Base-by-base conservation (phyloP, 768 basidiomycete genomes). In the Rubroboletus satanas region DNA sequence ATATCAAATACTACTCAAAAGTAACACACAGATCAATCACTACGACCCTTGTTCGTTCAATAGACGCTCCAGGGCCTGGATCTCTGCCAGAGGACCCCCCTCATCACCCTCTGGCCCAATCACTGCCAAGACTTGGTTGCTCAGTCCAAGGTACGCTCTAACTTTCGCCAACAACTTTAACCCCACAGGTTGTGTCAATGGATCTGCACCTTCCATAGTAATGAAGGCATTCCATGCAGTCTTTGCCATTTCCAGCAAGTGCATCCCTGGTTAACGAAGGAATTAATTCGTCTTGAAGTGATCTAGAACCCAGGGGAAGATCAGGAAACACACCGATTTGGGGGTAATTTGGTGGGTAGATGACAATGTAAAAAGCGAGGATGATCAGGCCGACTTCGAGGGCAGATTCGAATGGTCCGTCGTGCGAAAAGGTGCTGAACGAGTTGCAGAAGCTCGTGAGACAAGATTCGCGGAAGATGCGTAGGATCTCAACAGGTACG, bases 331-430 rank as follows among this genome's bases (percentile, higher is more conserved):
- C 51, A 88, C 90, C 90, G 26, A 85, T 88, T 60, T 90, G 87
- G n/a, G 90, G 90, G 67, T 90, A 90, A 63, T 87, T 85, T 2
- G 70, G 72, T 1, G 90, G 88, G 62, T 93, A 93, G 44, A 91
- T 74, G 49, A 87, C 64, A 11, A 79, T 62, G 67, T 92, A 93
- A 7, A 88, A 70, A 1, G 84, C 84, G 18, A 90, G 71, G 14
- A 90, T 71, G 1, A 80, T 78, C 36, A 76, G 62, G 14, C 90
- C 89, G 11, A 73, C 68, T 32, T 75, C 63, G 21, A 85, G 62
- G 0, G 89, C 88, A 14, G 68, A 56, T 11, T 71, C 69, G 60
- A 80, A 83, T 5, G 75, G 71, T 1, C 83, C 83, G 54, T 87
- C 84, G 61, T 92, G 89, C 5, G 88, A 87, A n/a, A 82, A 66